phyloP scores from a whole-genome alignment of 139 green algal genomes.

The Chlamydomonas sp. region DNA sequence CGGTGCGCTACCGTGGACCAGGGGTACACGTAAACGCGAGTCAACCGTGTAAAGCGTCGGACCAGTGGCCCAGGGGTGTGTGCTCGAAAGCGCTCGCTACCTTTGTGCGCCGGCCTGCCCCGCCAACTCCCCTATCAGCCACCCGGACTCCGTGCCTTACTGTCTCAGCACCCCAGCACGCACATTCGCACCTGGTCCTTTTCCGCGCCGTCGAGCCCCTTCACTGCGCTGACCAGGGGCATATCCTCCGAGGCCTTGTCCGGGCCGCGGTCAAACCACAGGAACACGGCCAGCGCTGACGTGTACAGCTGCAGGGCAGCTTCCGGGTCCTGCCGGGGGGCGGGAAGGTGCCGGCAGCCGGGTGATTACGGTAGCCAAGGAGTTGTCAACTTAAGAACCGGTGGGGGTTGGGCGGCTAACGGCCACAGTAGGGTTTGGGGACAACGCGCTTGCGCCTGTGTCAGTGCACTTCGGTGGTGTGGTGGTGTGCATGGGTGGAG shows the following conservation, averaged over 20 bases:
- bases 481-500: too few species aligned
- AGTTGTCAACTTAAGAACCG: background rate
- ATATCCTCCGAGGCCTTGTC: conserved; percentile 41
- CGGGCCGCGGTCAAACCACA: conserved; percentile 55
- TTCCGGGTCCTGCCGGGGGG: conserved; percentile 20
- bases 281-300: conserved; percentile 36
- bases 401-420: background rate
- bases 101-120: too few species aligned
- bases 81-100: too few species aligned
- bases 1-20: too few species aligned
- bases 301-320: conserved; percentile 39
- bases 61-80: too few species aligned
- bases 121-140: background rate
- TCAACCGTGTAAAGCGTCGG: too few species aligned
- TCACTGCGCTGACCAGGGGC: conserved; percentile 28
- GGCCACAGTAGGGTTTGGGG: background rate
- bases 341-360: background rate
- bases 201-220: conserved; percentile 5
- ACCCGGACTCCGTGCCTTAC: background rate
- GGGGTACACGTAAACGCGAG: too few species aligned
- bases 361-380: too few species aligned
- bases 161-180: background rate
- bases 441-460: too few species aligned
- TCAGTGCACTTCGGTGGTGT: too few species aligned
- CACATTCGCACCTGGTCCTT: conserved; percentile 23